Evolutionary conservation across 345 rosid species (phyloP).

Genomic region (Eutrema yunnanense): DNA sequence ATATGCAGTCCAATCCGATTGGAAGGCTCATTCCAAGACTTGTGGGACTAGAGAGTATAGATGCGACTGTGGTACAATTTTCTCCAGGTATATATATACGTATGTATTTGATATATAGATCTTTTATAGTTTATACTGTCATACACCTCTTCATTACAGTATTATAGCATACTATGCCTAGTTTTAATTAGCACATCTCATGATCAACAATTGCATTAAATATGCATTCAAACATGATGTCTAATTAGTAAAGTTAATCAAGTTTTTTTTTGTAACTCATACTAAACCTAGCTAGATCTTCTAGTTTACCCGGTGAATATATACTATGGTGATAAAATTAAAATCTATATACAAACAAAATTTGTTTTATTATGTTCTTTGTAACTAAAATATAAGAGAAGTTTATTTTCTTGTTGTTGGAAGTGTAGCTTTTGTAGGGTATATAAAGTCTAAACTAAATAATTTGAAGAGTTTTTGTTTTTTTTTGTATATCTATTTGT

Average conservation of each 20-base stretch:
- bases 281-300: neutral
- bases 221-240: neutral
- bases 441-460: conserved; percentile 6
- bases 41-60: conserved; percentile 96
- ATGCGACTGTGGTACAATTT: conserved; percentile 91
- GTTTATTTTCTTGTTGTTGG: neutral
- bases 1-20: conserved; percentile 95
- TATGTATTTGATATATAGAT: neutral
- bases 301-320: neutral
- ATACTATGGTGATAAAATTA: neutral
- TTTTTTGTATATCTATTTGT: neutral
- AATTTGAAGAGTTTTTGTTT: neutral
- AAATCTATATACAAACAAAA: neutral
- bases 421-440: conserved; percentile 14
- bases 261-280: neutral
- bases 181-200: neutral
- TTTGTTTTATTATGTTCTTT: neutral
- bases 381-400: neutral
- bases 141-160: neutral
- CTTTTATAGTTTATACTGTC: neutral
- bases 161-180: neutral
- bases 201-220: neutral
- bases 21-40: conserved; percentile 97
- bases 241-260: neutral
- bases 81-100: conserved; percentile 54